phyloP scores from a whole-genome alignment of 495 filamentous ascomycete species.

The Oleoguttula mirabilis region DNA sequence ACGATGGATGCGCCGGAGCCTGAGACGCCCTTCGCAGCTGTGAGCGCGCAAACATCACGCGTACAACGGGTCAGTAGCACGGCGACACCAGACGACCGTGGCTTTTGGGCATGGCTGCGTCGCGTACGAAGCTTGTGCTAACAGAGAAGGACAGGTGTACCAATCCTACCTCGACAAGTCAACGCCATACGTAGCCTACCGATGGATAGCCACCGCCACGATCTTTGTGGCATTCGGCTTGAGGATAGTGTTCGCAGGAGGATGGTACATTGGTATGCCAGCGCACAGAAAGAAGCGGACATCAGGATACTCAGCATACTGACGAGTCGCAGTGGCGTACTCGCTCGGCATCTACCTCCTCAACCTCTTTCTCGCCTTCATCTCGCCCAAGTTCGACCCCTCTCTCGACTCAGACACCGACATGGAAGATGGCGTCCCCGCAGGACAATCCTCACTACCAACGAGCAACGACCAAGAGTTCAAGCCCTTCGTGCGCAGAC shows the following conservation, averaged over 20 bases:
- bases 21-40: conserved; percentile 73
- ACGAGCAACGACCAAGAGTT: conserved; percentile 96
- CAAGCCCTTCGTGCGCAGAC: conserved; percentile 84
- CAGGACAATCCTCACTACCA: conserved; percentile 53
- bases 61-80: conserved; percentile 42
- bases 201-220: conserved; percentile 72
- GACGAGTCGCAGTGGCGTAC: conserved; percentile 66
- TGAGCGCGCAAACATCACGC: conserved; percentile 68
- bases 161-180: conserved; percentile 89
- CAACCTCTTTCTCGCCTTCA: conserved; percentile 97
- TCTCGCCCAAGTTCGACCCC: conserved; percentile 97
- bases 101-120: no score
- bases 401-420: conserved; percentile 90
- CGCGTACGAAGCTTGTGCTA: conserved; percentile 5
- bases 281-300: no score
- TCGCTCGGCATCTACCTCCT: conserved; percentile 97
- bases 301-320: not conserved
- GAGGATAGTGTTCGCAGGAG: conserved; percentile 79
- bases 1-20: conserved; percentile 68
- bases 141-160: conserved; percentile 53
- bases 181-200: conserved; percentile 73
- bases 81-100: not conserved
- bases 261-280: conserved; percentile 91
- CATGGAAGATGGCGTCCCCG: conserved; percentile 74
- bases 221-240: conserved; percentile 71